Percentiles rank a stretch among this genome's conserved stretches.
Conservation (phyloP, 176 grass and related monocot species). For the Typha latifolia region DNA sequence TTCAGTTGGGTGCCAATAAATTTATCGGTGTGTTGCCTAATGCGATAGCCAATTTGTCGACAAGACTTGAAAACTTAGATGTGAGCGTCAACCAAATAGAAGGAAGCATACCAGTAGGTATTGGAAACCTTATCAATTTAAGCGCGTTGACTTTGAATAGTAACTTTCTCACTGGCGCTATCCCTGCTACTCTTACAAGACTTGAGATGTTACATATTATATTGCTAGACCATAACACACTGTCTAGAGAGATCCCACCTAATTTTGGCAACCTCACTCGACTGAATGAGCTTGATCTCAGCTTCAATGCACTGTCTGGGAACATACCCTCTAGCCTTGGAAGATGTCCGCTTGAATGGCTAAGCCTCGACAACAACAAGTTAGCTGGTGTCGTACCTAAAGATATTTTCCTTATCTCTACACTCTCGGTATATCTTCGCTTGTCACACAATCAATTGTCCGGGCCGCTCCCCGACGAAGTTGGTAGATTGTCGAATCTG, state of each 20-base stretch:
- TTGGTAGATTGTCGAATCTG: slow-evolving; percentile 4
- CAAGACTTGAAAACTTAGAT: not conserved
- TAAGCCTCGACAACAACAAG: slow-evolving; percentile 4
- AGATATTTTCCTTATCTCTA: not conserved
- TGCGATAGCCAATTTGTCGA: slow-evolving; percentile 6
- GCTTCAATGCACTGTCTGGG: not conserved
- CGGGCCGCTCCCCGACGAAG: not conserved
- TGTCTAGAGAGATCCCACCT: slow-evolving; percentile 10
- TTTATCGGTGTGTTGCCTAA: not conserved
- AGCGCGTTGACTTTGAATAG: not conserved
- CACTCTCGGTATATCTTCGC: not conserved
- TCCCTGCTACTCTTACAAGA: not conserved
- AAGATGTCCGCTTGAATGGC: not conserved
- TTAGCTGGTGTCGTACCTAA: slow-evolving; percentile 6
- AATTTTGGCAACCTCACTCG: slow-evolving; percentile 13
- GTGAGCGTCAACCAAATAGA: not conserved
- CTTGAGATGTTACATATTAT: not conserved
- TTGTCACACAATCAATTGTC: slow-evolving; percentile 3
- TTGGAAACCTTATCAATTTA: slow-evolving; percentile 14
- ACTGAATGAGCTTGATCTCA: not conserved
- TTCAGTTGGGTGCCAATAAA: not conserved
- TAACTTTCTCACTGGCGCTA: slow-evolving; percentile 2
- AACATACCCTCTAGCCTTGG: slow-evolving; percentile 4
- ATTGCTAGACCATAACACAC: not conserved
- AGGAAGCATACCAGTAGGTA: slow-evolving; percentile 13